Evolutionary conservation across 148 eudicot genomes (phyloP).

Genomic region (Fagopyrum tataricum): DNA sequence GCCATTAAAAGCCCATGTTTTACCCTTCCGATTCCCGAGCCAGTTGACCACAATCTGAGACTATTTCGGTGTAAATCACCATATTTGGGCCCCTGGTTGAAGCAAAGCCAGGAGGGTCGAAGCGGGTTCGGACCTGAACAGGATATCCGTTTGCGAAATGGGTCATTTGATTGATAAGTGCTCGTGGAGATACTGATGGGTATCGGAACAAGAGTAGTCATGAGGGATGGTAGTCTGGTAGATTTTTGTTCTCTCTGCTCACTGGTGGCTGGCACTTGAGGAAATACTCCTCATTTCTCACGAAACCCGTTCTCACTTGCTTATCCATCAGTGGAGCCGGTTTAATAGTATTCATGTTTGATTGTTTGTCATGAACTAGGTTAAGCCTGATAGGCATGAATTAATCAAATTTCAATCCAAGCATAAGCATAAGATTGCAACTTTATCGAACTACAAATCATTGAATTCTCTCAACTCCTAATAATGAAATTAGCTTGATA

Average conservation of each 20-base stretch:
- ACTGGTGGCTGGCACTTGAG: neutral
- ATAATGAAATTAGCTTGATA: too few relatives aligned
- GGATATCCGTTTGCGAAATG: constrained; percentile 4
- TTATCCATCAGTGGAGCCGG: constrained; percentile 4
- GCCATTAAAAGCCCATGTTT: constrained; percentile 26
- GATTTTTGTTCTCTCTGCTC: neutral
- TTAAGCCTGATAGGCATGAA: too few relatives aligned
- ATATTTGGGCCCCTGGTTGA: neutral
- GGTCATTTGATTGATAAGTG: neutral
- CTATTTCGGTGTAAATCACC: neutral
- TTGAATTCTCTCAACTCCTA: too few relatives aligned
- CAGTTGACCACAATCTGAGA: neutral
- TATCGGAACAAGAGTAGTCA: constrained; percentile 9
- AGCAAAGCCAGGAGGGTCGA: constrained; percentile 6
- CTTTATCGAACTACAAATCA: too few relatives aligned
- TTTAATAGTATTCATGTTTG: neutral
- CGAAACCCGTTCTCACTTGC: neutral
- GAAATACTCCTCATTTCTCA: neutral
- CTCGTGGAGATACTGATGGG: neutral
- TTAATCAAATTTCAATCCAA: too few relatives aligned
- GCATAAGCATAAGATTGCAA: too few relatives aligned
- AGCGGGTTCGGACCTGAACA: constrained; percentile 1
- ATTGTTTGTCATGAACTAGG: too few relatives aligned
- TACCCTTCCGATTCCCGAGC: neutral
- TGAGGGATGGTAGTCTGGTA: neutral